Percentiles rank a stretch among this genome's conserved stretches.
Conservation (phyloP, 179 eudicot genomes). For the Beta corolliflora region DNA sequence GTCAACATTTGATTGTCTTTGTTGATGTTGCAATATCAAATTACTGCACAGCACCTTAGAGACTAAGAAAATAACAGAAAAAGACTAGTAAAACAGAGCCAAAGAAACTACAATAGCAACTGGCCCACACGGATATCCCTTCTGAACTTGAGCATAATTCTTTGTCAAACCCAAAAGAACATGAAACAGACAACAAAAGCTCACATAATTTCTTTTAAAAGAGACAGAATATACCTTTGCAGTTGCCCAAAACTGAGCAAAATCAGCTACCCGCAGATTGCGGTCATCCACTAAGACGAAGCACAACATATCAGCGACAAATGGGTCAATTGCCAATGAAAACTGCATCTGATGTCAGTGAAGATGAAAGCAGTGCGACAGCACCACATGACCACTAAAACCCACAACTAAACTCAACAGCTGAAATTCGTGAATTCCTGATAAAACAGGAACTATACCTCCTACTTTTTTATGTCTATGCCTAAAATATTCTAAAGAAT, state of each 20-base stretch:
- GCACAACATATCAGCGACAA: constrained; percentile 98
- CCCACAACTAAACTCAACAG: constrained; percentile 51
- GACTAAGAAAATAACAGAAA: constrained; percentile 19
- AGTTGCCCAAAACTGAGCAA: constrained; percentile 99
- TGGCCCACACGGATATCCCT: background rate
- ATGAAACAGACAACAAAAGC: constrained; percentile 38
- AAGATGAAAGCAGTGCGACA: constrained; percentile 80
- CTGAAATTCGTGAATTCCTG: constrained; percentile 34
- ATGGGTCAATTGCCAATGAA: constrained; percentile 92
- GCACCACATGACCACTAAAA: constrained; percentile 79
- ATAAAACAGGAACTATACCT: constrained; percentile 24
- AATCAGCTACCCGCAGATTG: constrained; percentile 99
- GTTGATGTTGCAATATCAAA: constrained; percentile 11
- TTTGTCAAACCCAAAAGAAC: constrained; percentile 30
- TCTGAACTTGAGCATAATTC: constrained; percentile 19
- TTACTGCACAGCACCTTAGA: background rate
- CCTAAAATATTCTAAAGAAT: constrained; percentile 23
- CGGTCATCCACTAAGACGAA: constrained; percentile 99
- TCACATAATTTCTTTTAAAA: constrained; percentile 43
- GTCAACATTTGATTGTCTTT: background rate
- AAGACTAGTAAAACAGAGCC: constrained; percentile 18
- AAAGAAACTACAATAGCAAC: constrained; percentile 12
- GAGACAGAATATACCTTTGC: constrained; percentile 95
- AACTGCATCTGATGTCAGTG: constrained; percentile 95
- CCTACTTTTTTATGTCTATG: constrained; percentile 20